Evolutionary conservation across 495 filamentous ascomycete genomes (phyloP).

Genomic region (Lichenothelia convexa): DNA sequence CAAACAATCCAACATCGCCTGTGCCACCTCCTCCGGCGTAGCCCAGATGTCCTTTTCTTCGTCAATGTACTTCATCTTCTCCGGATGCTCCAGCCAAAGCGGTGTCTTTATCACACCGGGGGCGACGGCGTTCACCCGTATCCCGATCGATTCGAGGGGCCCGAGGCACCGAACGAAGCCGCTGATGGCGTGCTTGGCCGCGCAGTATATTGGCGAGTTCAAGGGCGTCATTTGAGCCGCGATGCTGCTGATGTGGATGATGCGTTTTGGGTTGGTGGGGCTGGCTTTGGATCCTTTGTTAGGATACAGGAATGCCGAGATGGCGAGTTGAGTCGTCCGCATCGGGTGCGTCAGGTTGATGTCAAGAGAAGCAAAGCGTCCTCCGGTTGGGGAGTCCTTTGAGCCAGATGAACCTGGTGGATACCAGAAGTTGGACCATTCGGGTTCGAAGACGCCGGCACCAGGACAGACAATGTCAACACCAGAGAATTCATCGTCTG

Average conservation of each 20-base stretch:
- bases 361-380: constrained; percentile 40
- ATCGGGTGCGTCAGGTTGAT: constrained; percentile 57
- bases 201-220: constrained; percentile 37
- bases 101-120: constrained; percentile 49
- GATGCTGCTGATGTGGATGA: constrained; percentile 44
- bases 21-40: constrained; percentile 43
- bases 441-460: constrained; percentile 51
- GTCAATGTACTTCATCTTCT: constrained; percentile 40
- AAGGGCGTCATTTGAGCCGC: constrained; percentile 39
- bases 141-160: constrained; percentile 34
- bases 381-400: constrained; percentile 23
- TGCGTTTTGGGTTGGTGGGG: constrained; percentile 25
- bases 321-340: constrained; percentile 44
- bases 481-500: constrained; percentile 35
- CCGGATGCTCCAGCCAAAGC: constrained; percentile 49
- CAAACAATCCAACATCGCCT: constrained; percentile 42
- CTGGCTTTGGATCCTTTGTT: constrained; percentile 9
- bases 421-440: constrained; percentile 49
- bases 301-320: constrained; percentile 35
- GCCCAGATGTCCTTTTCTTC: constrained; percentile 41
- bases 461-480: constrained; percentile 51
- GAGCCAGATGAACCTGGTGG: constrained; percentile 34
- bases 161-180: constrained; percentile 38
- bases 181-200: constrained; percentile 43
- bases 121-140: constrained; percentile 46